Conservation (phyloP, 1,284 basidiomycete species). For the Macrocystidia cucumis region DNA sequence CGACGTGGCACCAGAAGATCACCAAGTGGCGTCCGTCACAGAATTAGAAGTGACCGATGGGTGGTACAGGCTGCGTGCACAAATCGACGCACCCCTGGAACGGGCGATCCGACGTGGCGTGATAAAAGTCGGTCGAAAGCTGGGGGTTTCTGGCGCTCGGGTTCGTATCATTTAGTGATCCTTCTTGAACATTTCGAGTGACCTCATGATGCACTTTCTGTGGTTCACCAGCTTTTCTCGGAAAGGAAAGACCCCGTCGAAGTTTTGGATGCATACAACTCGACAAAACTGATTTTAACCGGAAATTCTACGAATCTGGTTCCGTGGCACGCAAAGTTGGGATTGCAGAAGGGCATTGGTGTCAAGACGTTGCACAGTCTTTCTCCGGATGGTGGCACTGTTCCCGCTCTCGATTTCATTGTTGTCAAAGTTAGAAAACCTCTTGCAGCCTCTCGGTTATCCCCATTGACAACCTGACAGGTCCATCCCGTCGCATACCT, state of each 20-base stretch:
- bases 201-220: constrained; percentile 4
- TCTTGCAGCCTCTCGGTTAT: constrained; percentile 22
- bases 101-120: constrained; percentile 62
- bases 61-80: constrained; percentile 86
- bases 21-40: constrained; percentile 30
- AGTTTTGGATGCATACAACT: constrained; percentile 75
- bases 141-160: constrained; percentile 74
- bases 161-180: constrained; percentile 32
- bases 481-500: constrained; percentile 56
- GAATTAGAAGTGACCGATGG: constrained; percentile 90
- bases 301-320: constrained; percentile 86
- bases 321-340: constrained; percentile 84
- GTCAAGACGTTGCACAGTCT: constrained; percentile 77
- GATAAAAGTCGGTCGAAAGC: constrained; percentile 76
- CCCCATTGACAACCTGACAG: constrained; percentile 28
- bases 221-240: constrained; percentile 70
- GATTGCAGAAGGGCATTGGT: constrained; percentile 59
- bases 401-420: constrained; percentile 72
- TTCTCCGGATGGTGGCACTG: constrained; percentile 74
- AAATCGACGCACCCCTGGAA: constrained; percentile 66
- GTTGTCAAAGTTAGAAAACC: constrained; percentile 51
- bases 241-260: constrained; percentile 75
- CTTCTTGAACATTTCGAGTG: constrained; percentile 1
- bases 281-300: constrained; percentile 56
- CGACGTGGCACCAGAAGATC: constrained; percentile 30